phyloP scores from a whole-genome alignment of 192 early-diverging fungal species.

The Umbelopsis sp. region DNA sequence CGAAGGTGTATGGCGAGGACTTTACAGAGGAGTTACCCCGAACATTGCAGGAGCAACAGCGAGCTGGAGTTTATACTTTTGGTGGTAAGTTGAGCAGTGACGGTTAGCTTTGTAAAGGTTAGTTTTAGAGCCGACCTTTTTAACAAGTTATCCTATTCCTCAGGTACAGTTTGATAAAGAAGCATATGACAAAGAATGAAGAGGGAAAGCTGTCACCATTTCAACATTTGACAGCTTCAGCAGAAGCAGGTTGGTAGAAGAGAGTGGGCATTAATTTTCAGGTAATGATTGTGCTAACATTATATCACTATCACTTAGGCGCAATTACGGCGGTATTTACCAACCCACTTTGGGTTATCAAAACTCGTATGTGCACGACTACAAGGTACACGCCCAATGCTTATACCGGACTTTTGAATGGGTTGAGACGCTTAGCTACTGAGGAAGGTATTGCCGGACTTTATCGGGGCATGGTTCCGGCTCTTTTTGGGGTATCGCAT shows the following conservation, averaged over 20 bases:
- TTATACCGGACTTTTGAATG: conserved; percentile 70
- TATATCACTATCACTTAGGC: conserved; percentile 34
- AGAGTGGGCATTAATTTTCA: not conserved
- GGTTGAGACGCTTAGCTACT: conserved; percentile 56
- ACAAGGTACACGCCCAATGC: conserved; percentile 54
- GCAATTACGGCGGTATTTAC: conserved; percentile 71
- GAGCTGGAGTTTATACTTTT: conserved; percentile 98
- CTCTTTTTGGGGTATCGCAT: conserved; percentile 91
- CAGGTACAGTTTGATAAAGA: conserved; percentile 70
- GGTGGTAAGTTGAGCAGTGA: conserved; percentile 63
- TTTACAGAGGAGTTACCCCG: conserved; percentile 90
- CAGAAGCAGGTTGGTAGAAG: conserved; percentile 60
- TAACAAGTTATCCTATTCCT: not conserved
- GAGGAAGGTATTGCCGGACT: conserved; percentile 77
- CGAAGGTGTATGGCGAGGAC: conserved; percentile 67
- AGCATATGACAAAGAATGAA: conserved; percentile 57
- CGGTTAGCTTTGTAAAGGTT: no score
- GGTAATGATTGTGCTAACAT: not conserved
- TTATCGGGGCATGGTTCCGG: conserved; percentile 83
- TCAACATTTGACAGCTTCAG: conserved; percentile 84
- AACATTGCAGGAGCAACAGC: conserved; percentile 89
- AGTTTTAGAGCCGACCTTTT: no score
- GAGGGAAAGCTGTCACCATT: conserved; percentile 63
- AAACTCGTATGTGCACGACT: conserved; percentile 81
- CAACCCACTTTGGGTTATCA: conserved; percentile 87